Evolutionary conservation across 2,329 filamentous ascomycete species (phyloP), one percentile per base, ranked within the genome.

Genomic region (Exserohilum rostratum): DNA sequence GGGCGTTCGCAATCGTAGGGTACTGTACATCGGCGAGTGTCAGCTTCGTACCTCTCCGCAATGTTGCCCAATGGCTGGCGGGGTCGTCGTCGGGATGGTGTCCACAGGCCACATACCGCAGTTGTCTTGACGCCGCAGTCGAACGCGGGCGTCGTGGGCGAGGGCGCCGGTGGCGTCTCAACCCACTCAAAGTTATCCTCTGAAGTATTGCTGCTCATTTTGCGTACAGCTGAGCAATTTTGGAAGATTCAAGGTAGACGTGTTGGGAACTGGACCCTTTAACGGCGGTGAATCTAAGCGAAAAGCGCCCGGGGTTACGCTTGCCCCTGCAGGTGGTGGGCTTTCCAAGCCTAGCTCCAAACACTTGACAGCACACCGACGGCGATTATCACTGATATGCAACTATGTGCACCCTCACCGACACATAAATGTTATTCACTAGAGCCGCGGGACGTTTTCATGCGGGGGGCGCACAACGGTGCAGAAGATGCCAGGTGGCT

Each of bases 1-100:
- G 92, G 44, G 88, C 90, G 86, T 98, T 98, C 75, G 96, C 90
- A 80, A 98, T 98, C 58, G 91, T 80, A 29, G 91, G 89, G 70
- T 87, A 93, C 93, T 96, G 71, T 62, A 56, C 30, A 46, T 52
- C 13, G 60, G 61, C 33, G 45, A 53, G 46, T 57, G 57, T 73
- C 61, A 74, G 64, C 57, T 53, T 58, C 25, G 54, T 60, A 60
- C 61, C 53, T 56, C 49, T 52, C 51, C 38, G 22, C 35, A 30
- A 53, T 46, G 54, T 46, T 33, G 54, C 61, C 65, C 71, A 74
- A 73, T 74, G 68, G 72, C 67, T 66, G 60, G 64, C 51, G 54
- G 58, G 47, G 62, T 40, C 12, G 37, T 64, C 50, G 53, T 57
- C 38, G 30, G 46, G 56, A 44, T 57, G n/a, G 7, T 25, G 53